Evolutionary conservation across 306 rosid genomes (phyloP), one percentile per base, ranked within the genome.

Genomic region (Pterocarpus macrocarpus): DNA sequence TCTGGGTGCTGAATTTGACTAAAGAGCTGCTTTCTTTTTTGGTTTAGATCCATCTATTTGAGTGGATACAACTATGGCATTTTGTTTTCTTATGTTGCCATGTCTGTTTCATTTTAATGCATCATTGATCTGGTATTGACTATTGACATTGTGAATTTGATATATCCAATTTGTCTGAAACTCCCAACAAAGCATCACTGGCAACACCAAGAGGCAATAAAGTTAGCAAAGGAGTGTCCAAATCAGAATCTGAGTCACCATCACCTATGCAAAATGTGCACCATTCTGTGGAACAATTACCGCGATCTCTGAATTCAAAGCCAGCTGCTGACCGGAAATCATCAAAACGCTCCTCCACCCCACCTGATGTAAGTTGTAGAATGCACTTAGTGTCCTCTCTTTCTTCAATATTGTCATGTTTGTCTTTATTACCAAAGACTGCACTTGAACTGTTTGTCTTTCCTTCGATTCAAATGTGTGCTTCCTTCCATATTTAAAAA

Each of bases 201-300:
- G 88, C 86, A 43, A 89, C 97, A 1, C 92, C 97, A 11, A 87
- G 88, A 84, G 91, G 82, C 34, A 88, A 85, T 69, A 95, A 87
- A 77, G 82, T 80, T 63, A 86, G 84, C 86, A 88, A 85, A 81
- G 89, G 89, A 77, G 78, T 69, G 56, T 73, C 88, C 71, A 95
- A 91, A 86, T 76, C 96, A 44, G 98, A 90, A 56, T 67, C 96
- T 10, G 97, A 90, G 35, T 88, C 95, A 0, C 91, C 88, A 17
- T 88, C 95, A 11, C 90, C 97, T 44, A 71, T 91, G 86, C 97
- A 77, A 43, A 93, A 69, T 73, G 88, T 91, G 3, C 97, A 94
- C 17, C 82, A 80, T 83, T 85, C 99, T 15, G 53, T 90, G 28
- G 99, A 95, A 10, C 92, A 94, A 66, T 91, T 98, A 17, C 98